phyloP scores from a whole-genome alignment of 345 rosid genomes.

The Citrus cavaleriei region DNA sequence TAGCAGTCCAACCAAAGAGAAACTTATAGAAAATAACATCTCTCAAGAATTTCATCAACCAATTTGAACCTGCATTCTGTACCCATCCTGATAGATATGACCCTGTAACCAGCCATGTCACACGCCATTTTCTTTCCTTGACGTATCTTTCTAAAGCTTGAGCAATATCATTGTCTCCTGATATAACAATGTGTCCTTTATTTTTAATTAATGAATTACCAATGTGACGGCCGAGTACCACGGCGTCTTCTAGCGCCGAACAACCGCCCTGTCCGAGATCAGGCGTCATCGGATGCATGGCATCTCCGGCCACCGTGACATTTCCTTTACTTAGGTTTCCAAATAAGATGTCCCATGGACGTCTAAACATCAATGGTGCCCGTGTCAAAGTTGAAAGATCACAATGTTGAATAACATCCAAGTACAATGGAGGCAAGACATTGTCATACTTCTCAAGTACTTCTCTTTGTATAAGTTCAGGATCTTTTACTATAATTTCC shows the following conservation, averaged over 20 bases:
- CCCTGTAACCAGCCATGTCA: constrained; percentile 11
- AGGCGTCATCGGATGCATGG: constrained; percentile 57
- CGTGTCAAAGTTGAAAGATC: constrained; percentile 31
- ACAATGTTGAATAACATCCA: constrained; percentile 20
- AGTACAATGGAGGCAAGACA: constrained; percentile 21
- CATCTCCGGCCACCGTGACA: constrained; percentile 47
- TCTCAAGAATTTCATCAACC: constrained; percentile 35
- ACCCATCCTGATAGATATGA: constrained; percentile 39
- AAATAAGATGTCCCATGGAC: constrained; percentile 35
- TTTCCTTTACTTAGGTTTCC: constrained; percentile 33
- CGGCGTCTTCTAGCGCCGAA: constrained; percentile 39
- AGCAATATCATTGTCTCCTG: constrained; percentile 1
- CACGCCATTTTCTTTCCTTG: constrained; percentile 36
- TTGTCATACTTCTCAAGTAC: constrained; percentile 15
- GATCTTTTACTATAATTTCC: neutral
- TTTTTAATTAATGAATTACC: constrained; percentile 7
- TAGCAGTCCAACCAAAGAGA: neutral
- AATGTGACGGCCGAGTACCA: constrained; percentile 33
- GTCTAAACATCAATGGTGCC: constrained; percentile 30
- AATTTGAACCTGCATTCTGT: constrained; percentile 25
- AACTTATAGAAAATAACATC: constrained; percentile 18
- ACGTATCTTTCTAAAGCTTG: constrained; percentile 16
- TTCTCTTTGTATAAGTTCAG: constrained; percentile 23
- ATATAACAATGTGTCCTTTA: neutral
- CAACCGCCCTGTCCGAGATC: constrained; percentile 49